Conservation (phyloP, 2,329 filamentous ascomycete species). For the Hymenoscyphus fructigenus region DNA sequence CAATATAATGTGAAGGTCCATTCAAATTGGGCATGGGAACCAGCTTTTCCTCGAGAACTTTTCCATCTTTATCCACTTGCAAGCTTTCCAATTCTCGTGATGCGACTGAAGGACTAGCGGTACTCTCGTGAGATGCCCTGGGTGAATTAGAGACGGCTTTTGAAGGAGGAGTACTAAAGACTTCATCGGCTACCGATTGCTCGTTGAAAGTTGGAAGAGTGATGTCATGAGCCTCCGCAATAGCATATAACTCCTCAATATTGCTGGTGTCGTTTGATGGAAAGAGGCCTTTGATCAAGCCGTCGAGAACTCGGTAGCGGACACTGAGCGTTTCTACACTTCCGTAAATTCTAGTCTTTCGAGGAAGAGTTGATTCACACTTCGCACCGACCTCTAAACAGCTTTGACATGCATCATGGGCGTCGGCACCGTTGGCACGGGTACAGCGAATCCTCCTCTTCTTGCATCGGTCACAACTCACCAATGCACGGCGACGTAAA, state of each 20-base stretch:
- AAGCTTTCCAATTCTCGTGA: slow-evolving; percentile 21
- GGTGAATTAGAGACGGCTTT: slow-evolving; percentile 20
- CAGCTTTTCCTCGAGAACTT: slow-evolving; percentile 30
- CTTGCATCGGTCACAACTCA: slow-evolving; percentile 42
- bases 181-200: slow-evolving; percentile 27
- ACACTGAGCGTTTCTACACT: slow-evolving; percentile 46
- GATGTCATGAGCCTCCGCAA: slow-evolving; percentile 41
- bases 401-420: slow-evolving; percentile 39
- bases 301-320: slow-evolving; percentile 44
- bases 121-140: slow-evolving; percentile 19
- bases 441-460: slow-evolving; percentile 39
- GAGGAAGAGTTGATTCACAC: slow-evolving; percentile 45
- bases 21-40: slow-evolving; percentile 29
- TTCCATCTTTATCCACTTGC: slow-evolving; percentile 15
- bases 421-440: slow-evolving; percentile 29
- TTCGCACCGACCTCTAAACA: slow-evolving; percentile 41
- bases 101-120: slow-evolving; percentile 19
- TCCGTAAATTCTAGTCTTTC: slow-evolving; percentile 46
- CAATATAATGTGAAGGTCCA: slow-evolving; percentile 35
- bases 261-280: slow-evolving; percentile 41
- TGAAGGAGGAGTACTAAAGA: slow-evolving; percentile 27
- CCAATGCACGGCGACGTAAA: slow-evolving; percentile 38
- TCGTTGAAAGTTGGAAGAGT: slow-evolving; percentile 38
- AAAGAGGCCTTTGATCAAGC: slow-evolving; percentile 43
- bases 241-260: slow-evolving; percentile 41